These are phyloP conservation scores for Alternaria consortialis DNA, from an alignment of 2,329 filamentous ascomycete species.

Conservation along the genomic window DNA sequence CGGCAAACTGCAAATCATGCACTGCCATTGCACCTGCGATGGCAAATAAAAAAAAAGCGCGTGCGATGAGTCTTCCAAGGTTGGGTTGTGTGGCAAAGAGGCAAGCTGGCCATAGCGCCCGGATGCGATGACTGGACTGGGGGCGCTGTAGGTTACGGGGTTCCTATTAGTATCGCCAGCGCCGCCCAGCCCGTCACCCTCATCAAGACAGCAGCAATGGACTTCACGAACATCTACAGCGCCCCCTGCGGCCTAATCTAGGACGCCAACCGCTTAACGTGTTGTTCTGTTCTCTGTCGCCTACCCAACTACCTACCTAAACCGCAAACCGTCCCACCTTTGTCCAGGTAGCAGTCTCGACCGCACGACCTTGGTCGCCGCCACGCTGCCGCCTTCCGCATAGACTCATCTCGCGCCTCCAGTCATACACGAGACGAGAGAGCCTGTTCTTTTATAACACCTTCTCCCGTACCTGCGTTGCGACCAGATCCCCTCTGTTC, in stretches of 20 bases:
- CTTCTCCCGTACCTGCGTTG: constrained; percentile 23
- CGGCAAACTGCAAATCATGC: constrained; percentile 7
- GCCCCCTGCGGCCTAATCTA: constrained; percentile 46
- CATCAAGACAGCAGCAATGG: constrained; percentile 46
- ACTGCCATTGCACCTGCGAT: neutral
- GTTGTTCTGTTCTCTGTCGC: constrained; percentile 31
- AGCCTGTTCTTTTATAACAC: constrained; percentile 25
- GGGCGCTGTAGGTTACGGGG: constrained; percentile 31
- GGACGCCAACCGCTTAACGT: constrained; percentile 30
- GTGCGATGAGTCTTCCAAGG: constrained; percentile 30
- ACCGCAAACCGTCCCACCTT: constrained; percentile 29
- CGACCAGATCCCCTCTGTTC: constrained; percentile 10
- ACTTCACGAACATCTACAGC: constrained; percentile 43
- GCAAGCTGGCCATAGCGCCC: constrained; percentile 30
- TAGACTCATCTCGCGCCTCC: constrained; percentile 30
- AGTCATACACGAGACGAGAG: constrained; percentile 27
- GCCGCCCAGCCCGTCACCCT: constrained; percentile 36
- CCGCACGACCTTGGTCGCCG: constrained; percentile 37
- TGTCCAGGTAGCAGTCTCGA: constrained; percentile 36
- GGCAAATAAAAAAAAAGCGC: constrained; percentile 5
- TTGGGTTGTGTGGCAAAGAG: constrained; percentile 32
- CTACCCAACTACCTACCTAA: constrained; percentile 10
- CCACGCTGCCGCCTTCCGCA: constrained; percentile 41
- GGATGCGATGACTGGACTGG: constrained; percentile 36
- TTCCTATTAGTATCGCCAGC: constrained; percentile 42